A percentile compares a stretch with the other conserved stretches of the same genome.
phyloP scores from a whole-genome alignment of 495 filamentous ascomycete genomes.

The Jackrogersella multiformis region DNA sequence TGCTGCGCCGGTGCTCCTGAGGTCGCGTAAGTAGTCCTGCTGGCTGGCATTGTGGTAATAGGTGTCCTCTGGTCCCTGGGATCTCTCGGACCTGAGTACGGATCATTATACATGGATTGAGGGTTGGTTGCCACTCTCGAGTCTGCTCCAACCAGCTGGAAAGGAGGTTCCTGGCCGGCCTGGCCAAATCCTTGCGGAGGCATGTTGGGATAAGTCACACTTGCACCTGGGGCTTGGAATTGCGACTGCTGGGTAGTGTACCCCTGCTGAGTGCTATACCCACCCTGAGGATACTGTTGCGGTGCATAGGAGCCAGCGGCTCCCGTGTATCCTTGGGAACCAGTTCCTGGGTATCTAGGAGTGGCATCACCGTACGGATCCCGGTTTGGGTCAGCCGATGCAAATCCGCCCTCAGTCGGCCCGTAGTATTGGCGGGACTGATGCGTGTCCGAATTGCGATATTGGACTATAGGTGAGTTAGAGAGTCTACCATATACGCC shows the following conservation, averaged over 20 bases:
- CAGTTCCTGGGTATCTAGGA: conserved; percentile 52
- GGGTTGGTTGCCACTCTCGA: conserved; percentile 41
- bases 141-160: conserved; percentile 44
- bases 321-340: conserved; percentile 47
- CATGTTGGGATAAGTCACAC: conserved; percentile 30
- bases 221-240: conserved; percentile 29
- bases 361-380: conserved; percentile 46
- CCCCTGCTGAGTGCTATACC: conserved; percentile 44
- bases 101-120: conserved; percentile 41
- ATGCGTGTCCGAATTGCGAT: conserved; percentile 61
- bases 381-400: conserved; percentile 36
- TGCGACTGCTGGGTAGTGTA: conserved; percentile 43
- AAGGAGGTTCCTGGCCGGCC: conserved; percentile 44
- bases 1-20: conserved; percentile 44
- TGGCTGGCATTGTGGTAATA: conserved; percentile 44
- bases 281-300: conserved; percentile 46
- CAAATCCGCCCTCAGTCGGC: conserved; percentile 47
- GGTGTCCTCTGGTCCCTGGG: conserved; percentile 44
- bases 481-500: conserved; percentile 61
- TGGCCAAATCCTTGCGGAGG: conserved; percentile 41
- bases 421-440: conserved; percentile 62
- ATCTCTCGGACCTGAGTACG: conserved; percentile 40
- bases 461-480: conserved; percentile 66
- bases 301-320: conserved; percentile 43
- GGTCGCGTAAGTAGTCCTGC: conserved; percentile 45